Conservation (phyloP, 345 rosid genomes). For the Dovyalis caffra region DNA sequence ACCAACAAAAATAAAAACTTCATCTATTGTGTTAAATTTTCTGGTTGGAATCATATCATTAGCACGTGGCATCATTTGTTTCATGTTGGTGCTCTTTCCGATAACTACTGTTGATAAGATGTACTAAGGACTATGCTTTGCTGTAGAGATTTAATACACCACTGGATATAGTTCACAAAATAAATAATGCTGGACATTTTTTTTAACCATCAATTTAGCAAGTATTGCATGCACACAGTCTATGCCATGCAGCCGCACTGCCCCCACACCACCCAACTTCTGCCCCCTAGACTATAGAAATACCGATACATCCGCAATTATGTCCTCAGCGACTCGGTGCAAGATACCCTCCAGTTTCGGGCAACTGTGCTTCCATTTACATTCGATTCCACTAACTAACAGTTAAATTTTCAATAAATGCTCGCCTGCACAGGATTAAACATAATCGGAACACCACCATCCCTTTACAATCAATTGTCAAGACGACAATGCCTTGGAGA, state of each 20-base stretch:
- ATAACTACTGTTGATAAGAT: too few species aligned
- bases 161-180: neutral
- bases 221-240: neutral
- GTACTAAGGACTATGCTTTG: too few species aligned
- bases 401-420: neutral
- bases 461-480: too few species aligned
- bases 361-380: neutral
- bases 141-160: too few species aligned
- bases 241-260: neutral
- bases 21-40: too few species aligned
- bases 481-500: neutral
- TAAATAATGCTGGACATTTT: neutral
- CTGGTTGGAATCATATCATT: too few species aligned
- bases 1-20: too few species aligned
- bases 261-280: neutral
- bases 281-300: neutral
- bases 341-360: neutral
- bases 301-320: neutral
- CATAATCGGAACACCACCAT: neutral
- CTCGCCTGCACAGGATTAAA: neutral
- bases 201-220: neutral
- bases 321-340: neutral
- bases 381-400: neutral
- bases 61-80: too few species aligned
- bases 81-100: too few species aligned